Evolutionary conservation across 805 yeast genomes (phyloP).

Genomic region (Lipomyces mesembrius): DNA sequence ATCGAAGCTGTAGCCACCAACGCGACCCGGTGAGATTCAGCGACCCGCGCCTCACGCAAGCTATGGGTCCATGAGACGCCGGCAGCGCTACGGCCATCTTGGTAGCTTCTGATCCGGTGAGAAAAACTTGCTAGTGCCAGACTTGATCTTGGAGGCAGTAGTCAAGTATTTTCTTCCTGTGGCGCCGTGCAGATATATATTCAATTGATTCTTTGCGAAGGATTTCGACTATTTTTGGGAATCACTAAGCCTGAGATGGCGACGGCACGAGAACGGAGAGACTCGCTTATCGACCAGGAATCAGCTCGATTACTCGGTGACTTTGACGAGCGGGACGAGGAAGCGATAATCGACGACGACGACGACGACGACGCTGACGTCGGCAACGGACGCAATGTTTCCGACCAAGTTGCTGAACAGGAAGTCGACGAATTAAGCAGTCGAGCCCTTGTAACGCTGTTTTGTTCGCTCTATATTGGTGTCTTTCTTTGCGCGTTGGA

Average conservation of each 20-base stretch:
- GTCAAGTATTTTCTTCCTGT: too few relatives aligned
- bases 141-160: too few relatives aligned
- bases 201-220: too few relatives aligned
- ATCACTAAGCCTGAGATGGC: slow-evolving; percentile 14
- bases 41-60: too few relatives aligned
- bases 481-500: slow-evolving; percentile 58
- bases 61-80: too few relatives aligned
- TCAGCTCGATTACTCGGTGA: slow-evolving; percentile 59
- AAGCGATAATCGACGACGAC: slow-evolving; percentile 9
- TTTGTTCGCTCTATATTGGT: slow-evolving; percentile 45
- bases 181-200: too few relatives aligned
- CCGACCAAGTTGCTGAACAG: slow-evolving; percentile 25
- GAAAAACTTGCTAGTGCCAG: too few relatives aligned
- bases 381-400: background rate
- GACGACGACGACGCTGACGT: slow-evolving; percentile 14
- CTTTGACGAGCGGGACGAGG: slow-evolving; percentile 40
- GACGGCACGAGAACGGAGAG: slow-evolving; percentile 32
- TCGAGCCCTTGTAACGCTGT: slow-evolving; percentile 32
- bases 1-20: too few relatives aligned
- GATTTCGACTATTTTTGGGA: background rate
- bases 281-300: slow-evolving; percentile 39
- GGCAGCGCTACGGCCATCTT: too few relatives aligned
- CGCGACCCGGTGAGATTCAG: too few relatives aligned
- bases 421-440: slow-evolving; percentile 34
- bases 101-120: too few relatives aligned